These are phyloP conservation scores for Diophrys appendiculata DNA, from an alignment of 73 alveolate species.

Conservation along the genomic window DNA sequence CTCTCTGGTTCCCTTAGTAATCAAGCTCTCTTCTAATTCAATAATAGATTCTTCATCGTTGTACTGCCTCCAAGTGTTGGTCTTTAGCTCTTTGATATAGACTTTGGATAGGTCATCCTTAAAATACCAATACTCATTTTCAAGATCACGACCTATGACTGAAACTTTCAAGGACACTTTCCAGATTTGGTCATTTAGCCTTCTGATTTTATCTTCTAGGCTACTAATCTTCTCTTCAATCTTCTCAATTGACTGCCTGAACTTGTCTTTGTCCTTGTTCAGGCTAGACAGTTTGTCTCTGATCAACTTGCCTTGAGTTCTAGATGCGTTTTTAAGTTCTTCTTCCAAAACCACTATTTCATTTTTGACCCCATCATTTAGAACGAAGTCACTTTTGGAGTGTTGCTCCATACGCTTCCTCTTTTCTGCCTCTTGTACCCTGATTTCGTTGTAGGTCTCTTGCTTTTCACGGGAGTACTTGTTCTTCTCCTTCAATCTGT, in stretches of 20 bases:
- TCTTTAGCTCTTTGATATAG: constrained; percentile 39
- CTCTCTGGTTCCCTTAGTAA: constrained; percentile 66
- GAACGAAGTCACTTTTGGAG: constrained; percentile 27
- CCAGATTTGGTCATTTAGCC: constrained; percentile 42
- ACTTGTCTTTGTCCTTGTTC: constrained; percentile 51
- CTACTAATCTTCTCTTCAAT: constrained; percentile 54
- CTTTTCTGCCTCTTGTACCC: constrained; percentile 43
- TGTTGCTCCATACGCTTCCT: constrained; percentile 37
- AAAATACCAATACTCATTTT: constrained; percentile 67
- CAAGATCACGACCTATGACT: constrained; percentile 57
- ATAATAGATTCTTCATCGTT: constrained; percentile 49
- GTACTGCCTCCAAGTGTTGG: constrained; percentile 50
- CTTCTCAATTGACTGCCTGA: constrained; percentile 19
- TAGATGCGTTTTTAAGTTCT: constrained; percentile 33
- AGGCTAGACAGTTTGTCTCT: constrained; percentile 22
- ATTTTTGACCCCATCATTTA: constrained; percentile 34
- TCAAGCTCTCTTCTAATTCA: constrained; percentile 42
- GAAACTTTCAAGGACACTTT: constrained; percentile 52
- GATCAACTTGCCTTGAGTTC: constrained; percentile 45
- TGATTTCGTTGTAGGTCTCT: constrained; percentile 57
- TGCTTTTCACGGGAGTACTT: constrained; percentile 48
- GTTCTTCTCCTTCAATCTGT: constrained; percentile 57
- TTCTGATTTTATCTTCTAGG: constrained; percentile 41
- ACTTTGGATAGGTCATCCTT: constrained; percentile 61
- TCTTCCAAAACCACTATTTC: constrained; percentile 46